phyloP scores from a whole-genome alignment of 345 rosid species.

The Odontarrhena argentea region DNA sequence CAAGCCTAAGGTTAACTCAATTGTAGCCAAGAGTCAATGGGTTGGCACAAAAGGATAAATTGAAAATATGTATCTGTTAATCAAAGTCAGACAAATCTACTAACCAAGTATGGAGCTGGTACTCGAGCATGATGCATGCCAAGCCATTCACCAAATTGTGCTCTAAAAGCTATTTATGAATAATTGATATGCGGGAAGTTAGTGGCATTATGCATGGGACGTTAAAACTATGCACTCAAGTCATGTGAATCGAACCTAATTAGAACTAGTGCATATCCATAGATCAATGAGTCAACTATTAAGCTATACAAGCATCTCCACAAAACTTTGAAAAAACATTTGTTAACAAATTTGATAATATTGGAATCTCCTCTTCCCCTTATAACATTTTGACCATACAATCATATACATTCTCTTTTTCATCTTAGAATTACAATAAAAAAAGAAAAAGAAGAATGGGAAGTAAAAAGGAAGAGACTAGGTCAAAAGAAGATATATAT shows the following conservation, averaged over 20 bases:
- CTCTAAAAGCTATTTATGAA: background rate
- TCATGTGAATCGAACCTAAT: background rate
- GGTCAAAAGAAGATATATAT: conserved; percentile 49
- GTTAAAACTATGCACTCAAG: background rate
- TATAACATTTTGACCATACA: conserved; percentile 21
- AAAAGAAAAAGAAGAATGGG: conserved; percentile 24
- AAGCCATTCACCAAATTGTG: background rate
- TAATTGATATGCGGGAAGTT: background rate
- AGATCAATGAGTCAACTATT: background rate
- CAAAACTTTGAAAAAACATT: background rate
- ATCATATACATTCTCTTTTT: conserved; percentile 1
- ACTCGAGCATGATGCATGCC: background rate
- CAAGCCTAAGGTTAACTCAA: no score
- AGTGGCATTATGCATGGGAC: background rate
- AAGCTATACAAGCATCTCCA: background rate
- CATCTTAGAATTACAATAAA: conserved; percentile 28
- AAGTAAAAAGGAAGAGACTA: conserved; percentile 38
- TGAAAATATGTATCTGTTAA: no score
- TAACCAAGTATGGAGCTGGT: background rate
- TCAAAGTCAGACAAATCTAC: no score
- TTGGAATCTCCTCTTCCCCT: background rate
- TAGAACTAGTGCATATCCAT: background rate
- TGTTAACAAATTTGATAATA: background rate
- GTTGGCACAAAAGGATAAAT: no score
- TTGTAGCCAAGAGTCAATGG: no score